phyloP scores from a whole-genome alignment of 176 grass and related monocot genomes.

The Tillandsia leiboldiana region DNA sequence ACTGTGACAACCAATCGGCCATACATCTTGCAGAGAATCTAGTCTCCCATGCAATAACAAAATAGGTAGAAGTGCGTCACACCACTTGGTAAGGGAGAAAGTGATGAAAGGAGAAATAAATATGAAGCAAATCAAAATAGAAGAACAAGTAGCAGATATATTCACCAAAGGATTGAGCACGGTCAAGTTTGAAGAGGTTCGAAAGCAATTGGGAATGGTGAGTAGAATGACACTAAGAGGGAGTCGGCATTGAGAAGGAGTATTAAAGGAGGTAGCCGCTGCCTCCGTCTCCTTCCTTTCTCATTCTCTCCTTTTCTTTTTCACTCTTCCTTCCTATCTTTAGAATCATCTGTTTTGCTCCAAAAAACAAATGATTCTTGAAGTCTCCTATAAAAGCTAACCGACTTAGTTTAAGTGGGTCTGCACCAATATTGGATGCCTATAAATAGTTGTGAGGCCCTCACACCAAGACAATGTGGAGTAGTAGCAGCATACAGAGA shows the following conservation, averaged over 20 bases:
- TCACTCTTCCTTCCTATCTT: too few relatives aligned
- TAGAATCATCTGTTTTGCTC: too few relatives aligned
- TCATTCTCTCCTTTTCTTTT: too few relatives aligned
- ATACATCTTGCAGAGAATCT: conserved; percentile 1
- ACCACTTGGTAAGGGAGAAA: neutral
- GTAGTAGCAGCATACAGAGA: too few relatives aligned
- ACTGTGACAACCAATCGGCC: conserved; percentile 4
- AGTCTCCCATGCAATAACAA: neutral
- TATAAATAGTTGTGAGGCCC: too few relatives aligned
- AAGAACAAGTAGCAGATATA: neutral
- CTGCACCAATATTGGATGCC: too few relatives aligned
- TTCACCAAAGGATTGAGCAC: neutral
- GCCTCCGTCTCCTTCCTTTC: too few relatives aligned
- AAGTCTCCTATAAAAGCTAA: too few relatives aligned
- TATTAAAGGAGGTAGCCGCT: neutral
- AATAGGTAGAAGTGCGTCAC: neutral
- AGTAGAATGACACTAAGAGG: neutral
- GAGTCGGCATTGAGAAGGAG: neutral
- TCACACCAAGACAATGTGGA: too few relatives aligned
- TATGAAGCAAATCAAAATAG: neutral
- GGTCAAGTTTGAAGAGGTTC: too few relatives aligned
- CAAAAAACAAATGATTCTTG: too few relatives aligned
- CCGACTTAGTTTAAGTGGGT: too few relatives aligned
- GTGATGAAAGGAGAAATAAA: neutral
- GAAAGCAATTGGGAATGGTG: neutral